A percentile compares a stretch with the other conserved stretches of the same genome.
Evolutionary conservation across 2,329 filamentous ascomycete species (phyloP).

Genomic region (Nothophaeocryptopus gaeumannii): DNA sequence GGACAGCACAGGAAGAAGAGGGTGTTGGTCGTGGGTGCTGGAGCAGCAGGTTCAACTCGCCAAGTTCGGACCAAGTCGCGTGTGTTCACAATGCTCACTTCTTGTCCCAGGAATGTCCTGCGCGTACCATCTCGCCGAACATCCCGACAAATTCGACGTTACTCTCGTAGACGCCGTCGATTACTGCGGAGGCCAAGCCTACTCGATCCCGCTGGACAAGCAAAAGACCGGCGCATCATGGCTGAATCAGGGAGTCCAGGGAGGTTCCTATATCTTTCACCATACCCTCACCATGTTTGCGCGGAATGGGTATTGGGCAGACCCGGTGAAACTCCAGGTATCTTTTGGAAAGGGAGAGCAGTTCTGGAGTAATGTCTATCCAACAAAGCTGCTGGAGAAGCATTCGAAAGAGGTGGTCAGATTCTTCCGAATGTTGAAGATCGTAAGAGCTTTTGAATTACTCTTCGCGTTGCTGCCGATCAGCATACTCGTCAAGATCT

Average conservation of each 20-base stretch:
- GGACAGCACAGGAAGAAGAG: constrained; percentile 40
- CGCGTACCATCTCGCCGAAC: constrained; percentile 63
- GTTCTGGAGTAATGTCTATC: constrained; percentile 67
- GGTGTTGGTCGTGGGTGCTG: constrained; percentile 60
- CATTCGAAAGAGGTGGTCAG: constrained; percentile 56
- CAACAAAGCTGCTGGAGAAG: constrained; percentile 55
- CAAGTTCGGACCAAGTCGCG: background rate
- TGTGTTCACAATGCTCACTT: background rate
- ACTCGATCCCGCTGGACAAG: constrained; percentile 56
- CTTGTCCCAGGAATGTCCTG: constrained; percentile 57
- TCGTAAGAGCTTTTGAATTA: constrained; percentile 60
- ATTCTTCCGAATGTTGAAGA: constrained; percentile 54
- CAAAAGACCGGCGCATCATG: constrained; percentile 56
- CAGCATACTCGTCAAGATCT: constrained; percentile 63
- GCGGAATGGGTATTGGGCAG: constrained; percentile 54
- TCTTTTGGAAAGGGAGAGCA: constrained; percentile 62
- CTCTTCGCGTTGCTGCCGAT: constrained; percentile 61
- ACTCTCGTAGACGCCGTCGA: constrained; percentile 60
- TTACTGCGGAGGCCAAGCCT: constrained; percentile 61
- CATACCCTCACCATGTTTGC: constrained; percentile 66
- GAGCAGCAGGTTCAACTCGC: constrained; percentile 58
- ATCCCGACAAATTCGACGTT: constrained; percentile 63
- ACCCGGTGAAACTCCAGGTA: constrained; percentile 60
- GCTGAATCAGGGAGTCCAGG: constrained; percentile 64
- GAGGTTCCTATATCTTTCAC: constrained; percentile 64